Evolutionary conservation across 768 basidiomycete genomes (phyloP), one percentile per base, ranked within the genome.

Genomic region (Mycena belliarum): DNA sequence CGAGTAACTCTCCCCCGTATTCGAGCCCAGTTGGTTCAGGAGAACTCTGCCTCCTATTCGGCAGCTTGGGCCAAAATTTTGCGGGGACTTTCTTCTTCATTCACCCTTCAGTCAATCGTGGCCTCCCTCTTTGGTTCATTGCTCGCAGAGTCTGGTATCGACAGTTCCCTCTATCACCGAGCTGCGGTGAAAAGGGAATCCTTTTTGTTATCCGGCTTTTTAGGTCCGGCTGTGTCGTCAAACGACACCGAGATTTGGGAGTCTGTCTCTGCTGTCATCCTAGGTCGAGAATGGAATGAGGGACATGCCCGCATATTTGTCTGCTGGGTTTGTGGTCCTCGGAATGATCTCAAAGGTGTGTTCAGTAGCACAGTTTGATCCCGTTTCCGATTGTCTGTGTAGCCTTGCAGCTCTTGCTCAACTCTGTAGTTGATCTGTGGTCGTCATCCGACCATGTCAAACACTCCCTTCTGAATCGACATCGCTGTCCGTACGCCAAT

Each of bases 371-470:
- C 2, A 44, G 16, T 29, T 50, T 18, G 16, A 35, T 33, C 10
- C 12, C 59, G 16, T 9, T 8, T 29, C 24, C 40, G 21, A 47
- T 16, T 52, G 57, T 57, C 46, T 54, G 40, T 61, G 48, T 58
- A 84, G 85, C 73, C 18, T 75, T 88, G 15, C 72, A 76, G 11
- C 63, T 70, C 1, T 73, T 88, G 32, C 70, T 89, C 23, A 70
- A 76, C 37, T 75, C 70, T 45, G 70, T 82, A 1, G 67, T 91
- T 8, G 82, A 84, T 6, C 68, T 79, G 0, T 98, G 96, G 96
- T 78, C 88, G 5, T 81, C 86, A 23, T 71, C 84, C 2, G 88
- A 89, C 44, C 89, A 94, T 65, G 79, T 97, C 66, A 89, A 85
- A 60, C 88, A 89, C 69, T 92, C 93, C 0, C 72, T 91, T 23